These are phyloP conservation scores for Euphorbia schlechtendalii DNA, from an alignment of 441 rosid species.

Conservation along the genomic window DNA sequence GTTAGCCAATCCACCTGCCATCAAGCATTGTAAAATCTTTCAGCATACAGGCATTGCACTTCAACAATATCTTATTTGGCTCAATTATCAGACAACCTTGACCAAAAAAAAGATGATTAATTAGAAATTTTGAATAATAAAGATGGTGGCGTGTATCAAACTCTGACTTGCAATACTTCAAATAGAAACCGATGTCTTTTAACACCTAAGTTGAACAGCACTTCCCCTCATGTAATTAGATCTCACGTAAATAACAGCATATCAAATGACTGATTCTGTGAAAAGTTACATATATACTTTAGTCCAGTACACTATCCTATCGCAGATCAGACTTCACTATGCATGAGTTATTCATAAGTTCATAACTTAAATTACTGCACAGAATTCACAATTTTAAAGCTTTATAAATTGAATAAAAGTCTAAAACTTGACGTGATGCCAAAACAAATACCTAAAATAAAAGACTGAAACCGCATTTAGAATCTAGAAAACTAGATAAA, in stretches of 20 bases:
- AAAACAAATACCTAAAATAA: background rate
- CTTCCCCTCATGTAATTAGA: background rate
- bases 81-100: background rate
- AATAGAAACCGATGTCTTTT: background rate
- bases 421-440: too few species aligned
- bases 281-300: too few species aligned
- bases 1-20: slow-evolving; percentile 93
- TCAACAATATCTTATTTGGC: background rate
- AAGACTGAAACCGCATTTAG: background rate
- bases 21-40: background rate
- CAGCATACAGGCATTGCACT: background rate
- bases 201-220: background rate
- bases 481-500: background rate
- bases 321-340: too few species aligned
- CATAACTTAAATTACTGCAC: background rate
- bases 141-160: background rate
- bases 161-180: background rate
- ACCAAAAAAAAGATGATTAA: background rate
- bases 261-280: background rate
- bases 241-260: background rate
- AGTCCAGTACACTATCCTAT: too few species aligned
- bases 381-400: background rate
- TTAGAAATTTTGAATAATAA: background rate
- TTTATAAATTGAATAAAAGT: too few species aligned
- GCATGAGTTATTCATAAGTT: too few species aligned